Base-by-base conservation (phyloP, 148 eudicot species). In the Arctostaphylos glauca region DNA sequence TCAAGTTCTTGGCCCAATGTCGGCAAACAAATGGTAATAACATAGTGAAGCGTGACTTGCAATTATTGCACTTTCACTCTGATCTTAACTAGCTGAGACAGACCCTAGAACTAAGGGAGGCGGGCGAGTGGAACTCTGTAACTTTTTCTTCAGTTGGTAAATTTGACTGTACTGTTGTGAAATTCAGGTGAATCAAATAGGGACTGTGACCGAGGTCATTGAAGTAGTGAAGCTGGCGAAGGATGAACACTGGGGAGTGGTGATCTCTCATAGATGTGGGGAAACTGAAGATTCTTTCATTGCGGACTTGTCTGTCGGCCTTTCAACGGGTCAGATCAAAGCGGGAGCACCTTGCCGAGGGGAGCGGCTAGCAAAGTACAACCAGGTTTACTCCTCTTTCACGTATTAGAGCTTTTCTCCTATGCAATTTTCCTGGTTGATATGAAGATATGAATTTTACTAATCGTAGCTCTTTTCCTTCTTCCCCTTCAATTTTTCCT, bases 311-410 rank as follows among this genome's bases (percentile, higher is more conserved):
- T 89, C 95, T 25, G 99, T 94, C 52, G 99, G 97, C 84, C 93
- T 96, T 54, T 91, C 92, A 76, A 88, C 97, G 9, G 93, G 97
- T 83, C 99, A 93, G 89, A 90, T 96, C 81, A 94, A 94, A 91
- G 95, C 98, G 13, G 99, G 99, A 49, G 99, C 99, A 46, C 99
- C 98, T 56, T 93, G 97, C 87, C 90, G 99, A 85, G 99, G 98
- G 80, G 99, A 96, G 89, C 94, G 98, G 60, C 81, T 96, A 23
- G 92, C 95, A 83, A 96, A 96, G 86, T 96, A 96, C 85, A 96
- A 96, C 86, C 99, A 96, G 99, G 99, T 96, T 58, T 59, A 71
- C 83, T 76, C 74, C 68, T 62, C 66, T 79, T 77, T 21, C 64
- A 72, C 72, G 48, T 25, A n/a, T 64, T 76, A 49, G 16, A 62